Evolutionary conservation across 805 yeast species (phyloP).

Genomic region (Kodamaea neixiangensis): DNA sequence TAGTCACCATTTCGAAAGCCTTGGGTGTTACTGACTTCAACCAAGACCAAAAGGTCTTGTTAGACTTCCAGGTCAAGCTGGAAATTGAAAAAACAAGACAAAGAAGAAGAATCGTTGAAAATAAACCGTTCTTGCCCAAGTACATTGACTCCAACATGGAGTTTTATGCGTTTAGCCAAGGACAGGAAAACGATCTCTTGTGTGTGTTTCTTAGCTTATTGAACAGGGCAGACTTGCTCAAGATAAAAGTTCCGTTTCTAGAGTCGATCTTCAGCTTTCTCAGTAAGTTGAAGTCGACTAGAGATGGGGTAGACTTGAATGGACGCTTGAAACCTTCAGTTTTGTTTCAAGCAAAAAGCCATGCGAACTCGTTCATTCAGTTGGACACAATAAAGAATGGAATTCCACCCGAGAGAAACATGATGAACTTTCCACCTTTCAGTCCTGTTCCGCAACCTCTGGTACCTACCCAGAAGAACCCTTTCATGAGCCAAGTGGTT

Average conservation of each 20-base stretch:
- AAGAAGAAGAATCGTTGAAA: conserved; percentile 17
- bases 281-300: conserved; percentile 10
- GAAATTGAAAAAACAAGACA: not conserved
- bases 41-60: not conserved
- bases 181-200: conserved; percentile 11
- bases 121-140: conserved; percentile 17
- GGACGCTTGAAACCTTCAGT: conserved; percentile 13
- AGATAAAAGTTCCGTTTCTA: conserved; percentile 15
- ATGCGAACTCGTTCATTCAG: conserved; percentile 12
- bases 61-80: not conserved
- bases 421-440: conserved; percentile 29
- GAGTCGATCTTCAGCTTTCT: conserved; percentile 17
- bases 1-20: conserved; percentile 3
- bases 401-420: conserved; percentile 22
- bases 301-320: conserved; percentile 10
- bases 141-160: conserved; percentile 14
- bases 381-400: conserved; percentile 17
- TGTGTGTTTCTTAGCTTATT: conserved; percentile 8
- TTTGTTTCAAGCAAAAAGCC: conserved; percentile 16
- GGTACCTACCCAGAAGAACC: conserved; percentile 6
- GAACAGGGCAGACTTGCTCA: conserved; percentile 8
- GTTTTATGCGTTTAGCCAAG: conserved; percentile 17
- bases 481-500: not conserved
- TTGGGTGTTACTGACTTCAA: not conserved
- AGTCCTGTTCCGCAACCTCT: conserved; percentile 23